phyloP scores from a whole-genome alignment of 2,329 filamentous ascomycete genomes.

The Beauveria medogensis region DNA sequence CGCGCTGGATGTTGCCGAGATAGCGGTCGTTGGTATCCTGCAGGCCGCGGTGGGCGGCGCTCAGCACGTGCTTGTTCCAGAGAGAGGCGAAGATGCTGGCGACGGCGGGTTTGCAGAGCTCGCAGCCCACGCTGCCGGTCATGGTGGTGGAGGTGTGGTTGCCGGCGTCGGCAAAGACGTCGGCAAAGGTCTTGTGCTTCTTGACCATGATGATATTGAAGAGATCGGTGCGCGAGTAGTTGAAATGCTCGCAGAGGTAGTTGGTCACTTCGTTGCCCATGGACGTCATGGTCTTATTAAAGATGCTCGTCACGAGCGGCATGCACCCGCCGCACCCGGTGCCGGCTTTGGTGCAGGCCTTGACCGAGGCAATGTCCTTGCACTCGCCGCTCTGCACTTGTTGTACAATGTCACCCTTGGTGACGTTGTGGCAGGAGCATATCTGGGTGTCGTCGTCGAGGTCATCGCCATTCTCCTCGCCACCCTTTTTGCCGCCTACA shows the following conservation, averaged over 20 bases:
- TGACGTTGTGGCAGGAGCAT: conserved; percentile 89
- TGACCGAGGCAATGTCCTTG: conserved; percentile 74
- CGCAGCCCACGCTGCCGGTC: conserved; percentile 58
- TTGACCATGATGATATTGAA: conserved; percentile 85
- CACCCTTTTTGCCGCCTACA: conserved; percentile 60
- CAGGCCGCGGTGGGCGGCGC: conserved; percentile 59
- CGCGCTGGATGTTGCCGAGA: conserved; percentile 81
- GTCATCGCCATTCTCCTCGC: conserved; percentile 67
- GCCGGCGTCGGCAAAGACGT: conserved; percentile 73
- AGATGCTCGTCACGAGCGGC: conserved; percentile 80
- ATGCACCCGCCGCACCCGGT: conserved; percentile 87
- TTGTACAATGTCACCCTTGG: conserved; percentile 69
- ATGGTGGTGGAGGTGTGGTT: conserved; percentile 41
- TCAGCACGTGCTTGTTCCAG: conserved; percentile 78
- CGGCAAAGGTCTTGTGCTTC: conserved; percentile 59
- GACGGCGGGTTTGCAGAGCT: conserved; percentile 77
- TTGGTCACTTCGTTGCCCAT: conserved; percentile 87
- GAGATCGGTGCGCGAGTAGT: conserved; percentile 76
- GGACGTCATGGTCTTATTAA: conserved; percentile 78
- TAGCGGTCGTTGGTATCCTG: conserved; percentile 90
- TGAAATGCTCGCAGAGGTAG: conserved; percentile 76
- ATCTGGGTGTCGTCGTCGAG: conserved; percentile 80
- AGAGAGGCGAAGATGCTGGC: conserved; percentile 73
- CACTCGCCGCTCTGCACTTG: conserved; percentile 69
- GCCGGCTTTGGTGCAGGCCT: conserved; percentile 84